These are phyloP conservation scores for Physcomitrium patens DNA, from an alignment of 225 moss, liverwort and hornwort species.

Conservation along the genomic window DNA sequence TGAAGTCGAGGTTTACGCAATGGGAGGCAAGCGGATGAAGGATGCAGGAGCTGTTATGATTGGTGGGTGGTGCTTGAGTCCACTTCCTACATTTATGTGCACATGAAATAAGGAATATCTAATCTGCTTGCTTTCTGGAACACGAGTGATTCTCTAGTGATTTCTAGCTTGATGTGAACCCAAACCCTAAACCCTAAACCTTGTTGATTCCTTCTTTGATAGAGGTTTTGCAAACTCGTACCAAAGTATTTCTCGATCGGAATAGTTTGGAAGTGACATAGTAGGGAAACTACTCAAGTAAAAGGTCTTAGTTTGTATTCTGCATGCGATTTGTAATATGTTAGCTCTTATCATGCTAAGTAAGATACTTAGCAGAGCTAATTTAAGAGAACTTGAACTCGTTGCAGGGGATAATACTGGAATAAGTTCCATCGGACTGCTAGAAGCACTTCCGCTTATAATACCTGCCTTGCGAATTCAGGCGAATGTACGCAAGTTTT, in stretches of 20 bases:
- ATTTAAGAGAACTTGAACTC: not conserved
- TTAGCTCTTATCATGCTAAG: conserved; percentile 15
- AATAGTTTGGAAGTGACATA: not conserved
- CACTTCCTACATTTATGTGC: conserved; percentile 23
- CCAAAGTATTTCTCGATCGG: not conserved
- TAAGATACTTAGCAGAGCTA: conserved; percentile 2
- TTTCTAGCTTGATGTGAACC: not conserved
- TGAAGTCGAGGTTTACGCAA: conserved; percentile 58
- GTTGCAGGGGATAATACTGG: conserved; percentile 78
- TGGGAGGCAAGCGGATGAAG: conserved; percentile 83
- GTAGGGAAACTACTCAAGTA: not conserved
- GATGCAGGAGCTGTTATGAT: conserved; percentile 75
- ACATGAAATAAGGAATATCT: not conserved
- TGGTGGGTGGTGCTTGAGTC: conserved; percentile 74
- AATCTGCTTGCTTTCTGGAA: not conserved
- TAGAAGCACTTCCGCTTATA: conserved; percentile 75
- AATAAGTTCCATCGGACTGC: conserved; percentile 78
- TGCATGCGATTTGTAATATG: not conserved
- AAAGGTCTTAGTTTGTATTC: not conserved
- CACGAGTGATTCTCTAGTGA: conserved; percentile 4
- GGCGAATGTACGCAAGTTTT: conserved; percentile 42
- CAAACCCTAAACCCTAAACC: not conserved
- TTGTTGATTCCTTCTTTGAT: not conserved
- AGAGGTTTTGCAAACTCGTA: not conserved
- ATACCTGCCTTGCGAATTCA: conserved; percentile 64